phyloP scores from a whole-genome alignment of 2,329 filamentous ascomycete species.

The Teratosphaeria destructans region DNA sequence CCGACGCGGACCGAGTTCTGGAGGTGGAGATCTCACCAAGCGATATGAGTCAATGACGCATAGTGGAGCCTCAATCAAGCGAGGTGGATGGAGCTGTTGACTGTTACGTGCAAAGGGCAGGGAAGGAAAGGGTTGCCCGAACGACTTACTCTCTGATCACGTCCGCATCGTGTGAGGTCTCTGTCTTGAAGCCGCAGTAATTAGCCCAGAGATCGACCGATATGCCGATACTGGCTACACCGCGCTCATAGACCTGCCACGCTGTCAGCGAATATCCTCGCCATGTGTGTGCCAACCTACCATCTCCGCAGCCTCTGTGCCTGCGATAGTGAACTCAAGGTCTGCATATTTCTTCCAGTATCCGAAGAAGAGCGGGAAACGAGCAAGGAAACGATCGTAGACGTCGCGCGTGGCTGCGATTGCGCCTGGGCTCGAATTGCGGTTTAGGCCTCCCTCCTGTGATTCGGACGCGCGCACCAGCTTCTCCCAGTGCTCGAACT shows the following conservation, averaged over 20 bases:
- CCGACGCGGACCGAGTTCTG: constrained; percentile 11
- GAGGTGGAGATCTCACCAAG: constrained; percentile 21
- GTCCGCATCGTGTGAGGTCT: constrained; percentile 88
- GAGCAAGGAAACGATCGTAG: constrained; percentile 86
- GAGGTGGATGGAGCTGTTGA: constrained; percentile 4
- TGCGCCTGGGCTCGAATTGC: constrained; percentile 90
- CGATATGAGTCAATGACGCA: background rate
- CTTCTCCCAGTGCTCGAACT: constrained; percentile 92
- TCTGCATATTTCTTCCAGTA: constrained; percentile 99
- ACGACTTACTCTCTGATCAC: constrained; percentile 98
- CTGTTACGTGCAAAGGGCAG: constrained; percentile 11
- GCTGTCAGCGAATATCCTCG: constrained; percentile 12
- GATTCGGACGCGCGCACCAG: constrained; percentile 71
- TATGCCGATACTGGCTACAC: constrained; percentile 81
- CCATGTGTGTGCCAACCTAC: constrained; percentile 38
- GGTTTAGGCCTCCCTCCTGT: constrained; percentile 85
- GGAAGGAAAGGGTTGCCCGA: constrained; percentile 50
- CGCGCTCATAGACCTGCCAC: constrained; percentile 78
- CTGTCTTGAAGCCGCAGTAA: constrained; percentile 95
- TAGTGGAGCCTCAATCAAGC: background rate
- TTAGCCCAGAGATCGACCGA: constrained; percentile 96
- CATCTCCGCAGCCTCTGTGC: constrained; percentile 95
- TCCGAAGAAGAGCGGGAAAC: constrained; percentile 90
- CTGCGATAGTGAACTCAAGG: constrained; percentile 90
- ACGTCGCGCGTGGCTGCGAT: constrained; percentile 77